A percentile compares a stretch with the other conserved stretches of the same genome.
These are phyloP conservation scores for Ceratobasidium sp. DNA, from an alignment of 1,284 basidiomycete genomes.

Conservation along the genomic window DNA sequence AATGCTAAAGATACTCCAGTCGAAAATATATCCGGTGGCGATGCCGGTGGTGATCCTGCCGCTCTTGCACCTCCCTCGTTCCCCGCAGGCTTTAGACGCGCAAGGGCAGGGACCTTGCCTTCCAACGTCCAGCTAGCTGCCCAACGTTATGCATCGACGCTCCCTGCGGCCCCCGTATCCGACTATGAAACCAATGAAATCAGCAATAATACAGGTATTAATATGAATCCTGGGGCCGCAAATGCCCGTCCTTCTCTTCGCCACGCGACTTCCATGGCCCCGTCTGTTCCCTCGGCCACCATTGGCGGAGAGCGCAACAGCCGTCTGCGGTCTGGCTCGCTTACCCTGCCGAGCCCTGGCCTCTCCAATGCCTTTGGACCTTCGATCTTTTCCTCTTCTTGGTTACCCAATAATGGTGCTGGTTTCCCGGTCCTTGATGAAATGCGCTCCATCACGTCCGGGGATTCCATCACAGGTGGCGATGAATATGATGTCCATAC, in stretches of 20 bases:
- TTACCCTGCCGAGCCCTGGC: conserved; percentile 72
- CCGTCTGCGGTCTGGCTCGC: conserved; percentile 85
- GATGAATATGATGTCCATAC: conserved; percentile 93
- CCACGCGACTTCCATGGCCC: conserved; percentile 69
- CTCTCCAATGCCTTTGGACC: conserved; percentile 85
- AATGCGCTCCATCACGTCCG: conserved; percentile 74
- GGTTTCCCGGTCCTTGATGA: conserved; percentile 70
- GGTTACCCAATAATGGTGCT: conserved; percentile 67
- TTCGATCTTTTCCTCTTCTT: conserved; percentile 84
- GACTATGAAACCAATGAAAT: conserved; percentile 40
- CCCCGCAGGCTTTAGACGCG: conserved; percentile 66
- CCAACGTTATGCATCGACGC: conserved; percentile 75
- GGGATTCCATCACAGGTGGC: conserved; percentile 64
- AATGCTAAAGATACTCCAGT: conserved; percentile 35
- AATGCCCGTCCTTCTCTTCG: conserved; percentile 72
- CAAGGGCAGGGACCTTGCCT: conserved; percentile 85
- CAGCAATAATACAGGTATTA: conserved; percentile 38
- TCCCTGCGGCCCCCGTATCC: conserved; percentile 59
- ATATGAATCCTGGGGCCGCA: conserved; percentile 45
- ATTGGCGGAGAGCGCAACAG: conserved; percentile 64
- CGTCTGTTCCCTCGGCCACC: conserved; percentile 55
- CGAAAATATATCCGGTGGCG: conserved; percentile 38
- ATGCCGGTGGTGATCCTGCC: conserved; percentile 32
- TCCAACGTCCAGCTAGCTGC: conserved; percentile 85
- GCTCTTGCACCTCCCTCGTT: conserved; percentile 41